Evolutionary conservation across 257 asterid genomes (phyloP).

Genomic region (Eustoma russellianum): DNA sequence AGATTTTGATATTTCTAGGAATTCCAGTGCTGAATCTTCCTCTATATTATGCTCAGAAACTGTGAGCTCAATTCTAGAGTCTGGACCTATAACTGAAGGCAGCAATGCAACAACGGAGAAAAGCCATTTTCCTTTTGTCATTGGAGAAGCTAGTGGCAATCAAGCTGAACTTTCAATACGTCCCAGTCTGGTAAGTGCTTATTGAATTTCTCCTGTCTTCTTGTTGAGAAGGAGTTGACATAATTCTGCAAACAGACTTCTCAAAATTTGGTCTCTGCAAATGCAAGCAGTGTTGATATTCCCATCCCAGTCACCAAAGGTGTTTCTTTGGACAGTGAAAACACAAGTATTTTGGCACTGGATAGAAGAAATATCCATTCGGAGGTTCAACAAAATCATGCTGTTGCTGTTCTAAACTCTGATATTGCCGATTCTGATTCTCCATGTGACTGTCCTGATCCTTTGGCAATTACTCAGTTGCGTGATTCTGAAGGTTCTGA

Average conservation of each 20-base stretch:
- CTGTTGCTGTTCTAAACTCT: conserved; percentile 17
- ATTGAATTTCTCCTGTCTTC: conserved; percentile 6
- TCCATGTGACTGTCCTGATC: conserved; percentile 33
- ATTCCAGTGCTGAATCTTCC: no score
- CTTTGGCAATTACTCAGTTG: no score
- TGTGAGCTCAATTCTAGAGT: no score
- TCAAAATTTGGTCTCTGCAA: conserved; percentile 33
- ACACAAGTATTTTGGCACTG: conserved; percentile 14
- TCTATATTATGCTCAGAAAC: no score
- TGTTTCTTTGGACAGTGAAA: conserved; percentile 20
- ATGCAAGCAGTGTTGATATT: conserved; percentile 22
- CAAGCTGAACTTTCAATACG: conserved; percentile 11
- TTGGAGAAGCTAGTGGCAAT: conserved; percentile 26
- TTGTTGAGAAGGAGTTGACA: conserved; percentile 20
- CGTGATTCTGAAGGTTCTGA: conserved; percentile 28
- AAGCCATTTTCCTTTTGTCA: conserved; percentile 16
- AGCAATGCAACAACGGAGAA: conserved; percentile 22
- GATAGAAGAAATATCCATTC: no score
- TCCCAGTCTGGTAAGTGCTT: conserved; percentile 31
- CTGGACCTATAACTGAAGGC: conserved; percentile 32
- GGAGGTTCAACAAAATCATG: conserved; percentile 22
- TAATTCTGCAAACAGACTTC: conserved; percentile 37
- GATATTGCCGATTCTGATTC: conserved; percentile 31
- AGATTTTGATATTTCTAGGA: no score
- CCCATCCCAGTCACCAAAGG: conserved; percentile 19